These are phyloP conservation scores for Solanum phureja DNA, from an alignment of 257 asterid genomes.

Conservation along the genomic window DNA sequence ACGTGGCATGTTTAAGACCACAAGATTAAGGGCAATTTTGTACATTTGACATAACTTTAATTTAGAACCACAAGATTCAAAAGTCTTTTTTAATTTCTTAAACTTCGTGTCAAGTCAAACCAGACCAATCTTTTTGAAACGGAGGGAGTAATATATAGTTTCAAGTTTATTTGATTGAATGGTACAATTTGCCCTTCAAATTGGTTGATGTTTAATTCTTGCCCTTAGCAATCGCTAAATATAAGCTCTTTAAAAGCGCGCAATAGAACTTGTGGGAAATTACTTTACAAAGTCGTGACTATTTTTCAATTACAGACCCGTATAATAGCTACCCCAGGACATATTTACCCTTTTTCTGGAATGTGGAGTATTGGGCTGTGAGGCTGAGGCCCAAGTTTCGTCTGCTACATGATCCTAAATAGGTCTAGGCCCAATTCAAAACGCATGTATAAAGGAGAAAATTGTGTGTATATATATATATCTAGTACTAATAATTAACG, in stretches of 20 bases:
- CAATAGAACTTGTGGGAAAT: neutral
- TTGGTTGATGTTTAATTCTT: too few species aligned
- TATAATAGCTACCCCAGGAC: neutral
- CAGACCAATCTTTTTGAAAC: too few species aligned
- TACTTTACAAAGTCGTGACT: neutral
- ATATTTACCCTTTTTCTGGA: neutral
- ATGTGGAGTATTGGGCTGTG: neutral
- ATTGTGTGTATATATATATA: neutral
- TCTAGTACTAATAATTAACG: too few species aligned
- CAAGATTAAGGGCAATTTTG: too few species aligned
- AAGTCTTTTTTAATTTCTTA: too few species aligned
- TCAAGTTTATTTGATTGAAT: neutral
- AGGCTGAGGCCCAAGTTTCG: neutral
- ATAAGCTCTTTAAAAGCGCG: neutral
- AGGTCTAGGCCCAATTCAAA: neutral
- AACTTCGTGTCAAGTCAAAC: too few species aligned
- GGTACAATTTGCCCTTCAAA: neutral
- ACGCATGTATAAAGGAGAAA: neutral
- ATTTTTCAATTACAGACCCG: neutral
- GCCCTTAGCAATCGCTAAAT: neutral
- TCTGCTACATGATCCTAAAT: neutral
- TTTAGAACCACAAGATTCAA: too few species aligned
- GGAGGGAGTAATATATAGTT: neutral
- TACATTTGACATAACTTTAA: too few species aligned
- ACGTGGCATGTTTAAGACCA: too few species aligned